These are phyloP conservation scores for Withania somnifera DNA, from an alignment of 305 asterid species.

Conservation along the genomic window DNA sequence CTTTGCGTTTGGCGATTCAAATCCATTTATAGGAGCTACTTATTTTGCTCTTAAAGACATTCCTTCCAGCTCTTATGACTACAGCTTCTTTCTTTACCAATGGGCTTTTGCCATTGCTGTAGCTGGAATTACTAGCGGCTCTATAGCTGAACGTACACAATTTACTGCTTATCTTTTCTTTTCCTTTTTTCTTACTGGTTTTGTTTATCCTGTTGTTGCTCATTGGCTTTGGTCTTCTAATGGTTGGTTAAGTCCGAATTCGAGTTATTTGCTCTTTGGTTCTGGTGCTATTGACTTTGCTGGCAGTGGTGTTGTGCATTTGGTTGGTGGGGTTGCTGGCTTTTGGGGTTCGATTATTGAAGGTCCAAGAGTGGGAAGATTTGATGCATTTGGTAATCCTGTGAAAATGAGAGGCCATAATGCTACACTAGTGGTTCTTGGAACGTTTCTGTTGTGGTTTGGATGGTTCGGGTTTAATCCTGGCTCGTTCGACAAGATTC, in stretches of 20 bases:
- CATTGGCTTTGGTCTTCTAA: constrained; percentile 70
- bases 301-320: constrained; percentile 62
- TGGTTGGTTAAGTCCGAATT: constrained; percentile 53
- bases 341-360: constrained; percentile 58
- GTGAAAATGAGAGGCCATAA: constrained; percentile 57
- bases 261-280: constrained; percentile 28
- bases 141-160: constrained; percentile 65
- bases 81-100: constrained; percentile 60
- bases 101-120: constrained; percentile 86
- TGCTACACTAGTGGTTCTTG: constrained; percentile 62
- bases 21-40: constrained; percentile 51
- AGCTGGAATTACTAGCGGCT: constrained; percentile 68
- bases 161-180: constrained; percentile 53
- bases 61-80: constrained; percentile 39
- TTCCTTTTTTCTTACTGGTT: constrained; percentile 55
- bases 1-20: constrained; percentile 54
- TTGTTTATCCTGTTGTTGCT: constrained; percentile 58
- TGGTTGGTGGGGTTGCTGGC: constrained; percentile 71
- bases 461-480: constrained; percentile 89
- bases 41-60: constrained; percentile 42
- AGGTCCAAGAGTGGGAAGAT: constrained; percentile 59
- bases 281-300: constrained; percentile 73
- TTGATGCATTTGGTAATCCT: constrained; percentile 54
- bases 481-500: constrained; percentile 48
- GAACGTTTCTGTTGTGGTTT: constrained; percentile 61